These are phyloP conservation scores for Hemisphaericaspora xylofermentans DNA, from an alignment of 1,139 yeast genomes.

Conservation along the genomic window DNA sequence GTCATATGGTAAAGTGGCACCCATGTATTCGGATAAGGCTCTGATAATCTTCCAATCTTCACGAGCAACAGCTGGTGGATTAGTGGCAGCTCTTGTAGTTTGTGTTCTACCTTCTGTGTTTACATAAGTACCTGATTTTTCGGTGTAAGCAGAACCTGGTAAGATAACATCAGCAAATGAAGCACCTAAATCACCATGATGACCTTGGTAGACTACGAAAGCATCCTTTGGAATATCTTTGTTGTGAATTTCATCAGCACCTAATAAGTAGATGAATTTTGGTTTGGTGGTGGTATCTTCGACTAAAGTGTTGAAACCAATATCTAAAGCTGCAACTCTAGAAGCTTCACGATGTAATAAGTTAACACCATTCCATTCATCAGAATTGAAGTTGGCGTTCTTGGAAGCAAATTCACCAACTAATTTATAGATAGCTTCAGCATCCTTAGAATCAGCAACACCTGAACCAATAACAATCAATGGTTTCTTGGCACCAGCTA, in stretches of 20 bases:
- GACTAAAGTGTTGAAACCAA: conserved; percentile 69
- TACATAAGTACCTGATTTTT: conserved; percentile 83
- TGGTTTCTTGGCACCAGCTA: conserved; percentile 69
- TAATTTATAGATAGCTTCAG: conserved; percentile 58
- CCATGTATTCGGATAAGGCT: conserved; percentile 79
- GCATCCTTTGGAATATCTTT: conserved; percentile 80
- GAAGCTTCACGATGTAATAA: conserved; percentile 85
- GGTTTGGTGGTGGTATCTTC: conserved; percentile 54
- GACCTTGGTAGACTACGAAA: conserved; percentile 88
- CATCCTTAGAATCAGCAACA: conserved; percentile 67
- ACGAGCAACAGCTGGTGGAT: conserved; percentile 89
- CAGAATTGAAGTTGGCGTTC: conserved; percentile 61
- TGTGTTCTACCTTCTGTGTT: conserved; percentile 92
- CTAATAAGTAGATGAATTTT: conserved; percentile 76
- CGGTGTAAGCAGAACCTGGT: conserved; percentile 90
- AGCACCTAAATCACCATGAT: conserved; percentile 90
- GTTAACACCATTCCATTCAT: conserved; percentile 82
- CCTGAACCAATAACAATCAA: conserved; percentile 83
- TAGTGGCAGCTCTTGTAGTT: conserved; percentile 81
- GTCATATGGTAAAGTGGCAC: conserved; percentile 73
- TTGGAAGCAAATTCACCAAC: conserved; percentile 64
- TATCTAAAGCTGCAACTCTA: conserved; percentile 81
- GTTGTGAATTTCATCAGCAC: conserved; percentile 78
- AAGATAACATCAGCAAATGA: conserved; percentile 84
- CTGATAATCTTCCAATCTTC: conserved; percentile 91